Evolutionary conservation across 1,139 yeast genomes (phyloP), one percentile per base, ranked within the genome.

Genomic region (Yarrowia galli): DNA sequence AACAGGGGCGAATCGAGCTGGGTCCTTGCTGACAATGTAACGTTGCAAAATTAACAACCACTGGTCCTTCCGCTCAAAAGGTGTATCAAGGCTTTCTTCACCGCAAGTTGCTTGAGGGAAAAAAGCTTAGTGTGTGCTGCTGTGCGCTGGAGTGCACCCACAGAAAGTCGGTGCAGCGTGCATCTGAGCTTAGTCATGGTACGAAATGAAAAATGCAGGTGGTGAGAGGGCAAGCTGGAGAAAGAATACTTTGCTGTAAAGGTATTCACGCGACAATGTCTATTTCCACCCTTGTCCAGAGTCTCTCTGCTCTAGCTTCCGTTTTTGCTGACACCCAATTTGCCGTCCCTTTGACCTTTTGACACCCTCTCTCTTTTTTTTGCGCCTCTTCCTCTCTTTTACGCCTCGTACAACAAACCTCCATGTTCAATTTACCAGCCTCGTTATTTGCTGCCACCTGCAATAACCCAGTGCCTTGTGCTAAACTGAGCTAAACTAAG

Each of bases 31-130:
- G 22, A 18, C n/a, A 13, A 40, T 40, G n/a, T 28, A 28, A 28
- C 32, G 32, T 28, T 28, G 32, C 32, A 28, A 28, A 28, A 28
- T 7, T 7, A 40, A n/a, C 6, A 40, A 8, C 46, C 46, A 20
- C 16, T 8, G 53, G 16, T 5, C 22, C 53, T 28, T 8, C 53
- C 53, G 38, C 53, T 25, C 35, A 48, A 28, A 28, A 9, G 15
- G 36, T n/a, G 53, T 28, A 25, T 42, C 42, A 32, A 20, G 38
- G 38, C 25, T 25, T 42, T 56, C 38, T 28, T 43, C 48, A 42
- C 20, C 35, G 49, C 42, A 43, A 43, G 64, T 58, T 58, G 64
- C 64, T 54, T 58, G 64, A 58, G 64, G 64, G 64, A 58, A 58
- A 58, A 58, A 58, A 58, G 64, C 64, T 58, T 58, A 58, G 51